Base-by-base conservation (phyloP, 163 green algal species). In the Volvox carteri region DNA sequence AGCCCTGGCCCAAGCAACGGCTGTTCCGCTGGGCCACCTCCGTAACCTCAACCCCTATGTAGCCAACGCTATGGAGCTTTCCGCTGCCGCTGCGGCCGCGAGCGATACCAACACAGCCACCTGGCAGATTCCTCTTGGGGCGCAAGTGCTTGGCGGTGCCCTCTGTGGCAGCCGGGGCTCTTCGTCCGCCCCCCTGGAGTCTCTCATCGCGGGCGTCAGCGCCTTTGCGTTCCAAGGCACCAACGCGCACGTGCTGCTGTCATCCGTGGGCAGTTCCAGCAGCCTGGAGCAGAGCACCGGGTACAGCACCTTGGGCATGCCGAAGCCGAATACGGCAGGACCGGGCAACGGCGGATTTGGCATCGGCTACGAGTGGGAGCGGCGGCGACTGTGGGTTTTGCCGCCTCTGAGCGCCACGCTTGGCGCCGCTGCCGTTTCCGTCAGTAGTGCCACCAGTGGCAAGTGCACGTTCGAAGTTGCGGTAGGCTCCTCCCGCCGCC, bases 151-250 rank as follows among this genome's bases (percentile, higher is more conserved):
- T 11, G 56, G 54, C 37, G 39, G 37, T 1, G 60, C 56, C 60
- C n/a, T 42, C 79, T 11, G 44, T 18, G 23, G 62, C 50, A 14
- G 21, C 44, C 9, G 41, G 35, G 28, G 28, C 77, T 2, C 19
- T 30, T 19, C 54, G 50, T n/a, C 77, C 16, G 83, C 44, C 16
- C 25, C 44, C 16, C 25, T 30, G 28, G 52, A 75, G 19, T 39
- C 52, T 1, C 18, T 68, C 5, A 60, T 68, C 54, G 46, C 70
- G 9, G 93, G 93, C 70, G 90, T 94, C 67, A 95, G 91, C 80
- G 93, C 95, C n/a, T 97, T 97, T 91, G 95, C 95, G 8, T 97
- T 97, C 88, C 93, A 97, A 87, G 95, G 96, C 84, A 97, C 95
- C 83, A 97, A 98, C 74, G 95, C 94, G 0, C 94, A 97, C 76